Evolutionary conservation across 352 stramenopile genomes (phyloP).

Genomic region (Phytophthora crassamura): DNA sequence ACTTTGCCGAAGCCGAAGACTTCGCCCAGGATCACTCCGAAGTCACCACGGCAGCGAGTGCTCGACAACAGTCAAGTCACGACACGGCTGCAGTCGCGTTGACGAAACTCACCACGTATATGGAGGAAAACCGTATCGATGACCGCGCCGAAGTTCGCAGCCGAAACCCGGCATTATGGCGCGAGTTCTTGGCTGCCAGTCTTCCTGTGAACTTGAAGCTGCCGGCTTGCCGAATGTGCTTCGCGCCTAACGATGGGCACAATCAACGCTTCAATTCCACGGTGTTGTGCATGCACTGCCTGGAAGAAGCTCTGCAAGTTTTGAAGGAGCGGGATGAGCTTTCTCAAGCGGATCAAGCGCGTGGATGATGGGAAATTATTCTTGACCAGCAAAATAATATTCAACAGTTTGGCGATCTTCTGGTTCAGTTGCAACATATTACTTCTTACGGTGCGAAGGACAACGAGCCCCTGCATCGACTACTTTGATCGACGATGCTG

Average conservation of each 20-base stretch:
- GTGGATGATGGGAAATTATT: too few species aligned
- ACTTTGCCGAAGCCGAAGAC: constrained; percentile 6
- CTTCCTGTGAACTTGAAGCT: constrained; percentile 28
- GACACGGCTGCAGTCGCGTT: constrained; percentile 9
- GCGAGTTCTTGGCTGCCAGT: constrained; percentile 43
- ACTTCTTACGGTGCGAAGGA: neutral
- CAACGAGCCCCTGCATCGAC: constrained; percentile 4
- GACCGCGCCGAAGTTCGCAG: constrained; percentile 42
- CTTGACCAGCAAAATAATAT: too few species aligned
- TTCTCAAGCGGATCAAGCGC: constrained; percentile 2
- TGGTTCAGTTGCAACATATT: too few species aligned
- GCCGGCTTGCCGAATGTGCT: constrained; percentile 48
- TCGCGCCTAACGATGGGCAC: constrained; percentile 41
- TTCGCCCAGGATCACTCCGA: constrained; percentile 18
- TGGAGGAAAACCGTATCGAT: constrained; percentile 39
- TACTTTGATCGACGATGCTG: constrained; percentile 3
- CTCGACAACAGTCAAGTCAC: constrained; percentile 7
- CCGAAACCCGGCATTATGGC: constrained; percentile 48
- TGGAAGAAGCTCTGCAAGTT: constrained; percentile 35
- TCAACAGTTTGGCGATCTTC: too few species aligned
- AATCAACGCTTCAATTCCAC: constrained; percentile 64
- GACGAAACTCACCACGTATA: constrained; percentile 39
- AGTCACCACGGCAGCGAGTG: constrained; percentile 1
- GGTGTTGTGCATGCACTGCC: constrained; percentile 55
- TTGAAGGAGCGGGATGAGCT: constrained; percentile 26